Conservation (phyloP, 495 filamentous ascomycete species). For the Podospora appendiculata region DNA sequence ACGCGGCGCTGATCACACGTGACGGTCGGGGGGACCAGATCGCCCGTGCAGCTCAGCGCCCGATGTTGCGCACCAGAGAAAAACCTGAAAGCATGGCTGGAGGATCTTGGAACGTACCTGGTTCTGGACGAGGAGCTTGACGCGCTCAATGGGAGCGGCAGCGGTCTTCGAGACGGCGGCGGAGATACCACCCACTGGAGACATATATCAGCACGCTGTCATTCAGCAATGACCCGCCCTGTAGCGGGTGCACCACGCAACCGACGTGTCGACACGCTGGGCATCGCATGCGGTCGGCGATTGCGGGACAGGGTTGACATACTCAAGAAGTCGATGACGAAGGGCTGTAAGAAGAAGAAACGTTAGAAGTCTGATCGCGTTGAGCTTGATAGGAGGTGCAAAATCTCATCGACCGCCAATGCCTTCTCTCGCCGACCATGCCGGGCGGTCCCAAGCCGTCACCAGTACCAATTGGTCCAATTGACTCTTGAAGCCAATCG, state of each 20-base stretch:
- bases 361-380: constrained; percentile 15
- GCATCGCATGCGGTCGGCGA: not conserved
- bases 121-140: constrained; percentile 99
- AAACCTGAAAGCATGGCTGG: not conserved
- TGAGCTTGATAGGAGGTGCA: not conserved
- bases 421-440: not conserved
- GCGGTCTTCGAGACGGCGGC: constrained; percentile 99
- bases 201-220: constrained; percentile 21
- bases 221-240: constrained; percentile 4
- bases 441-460: constrained; percentile 6
- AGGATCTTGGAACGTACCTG: constrained; percentile 59
- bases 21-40: constrained; percentile 2
- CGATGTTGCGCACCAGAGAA: not conserved
- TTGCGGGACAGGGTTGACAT: constrained; percentile 41
- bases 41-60: not conserved
- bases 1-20: constrained; percentile 6
- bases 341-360: constrained; percentile 34
- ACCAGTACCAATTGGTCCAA: constrained; percentile 6
- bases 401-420: not conserved
- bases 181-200: constrained; percentile 96
- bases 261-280: not conserved
- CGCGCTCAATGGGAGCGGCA: constrained; percentile 99
- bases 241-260: not conserved
- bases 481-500: constrained; percentile 18
- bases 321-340: constrained; percentile 97